These are phyloP conservation scores for Exobasidium cylindrosporum DNA, from an alignment of 1,284 basidiomycete species.

Conservation along the genomic window DNA sequence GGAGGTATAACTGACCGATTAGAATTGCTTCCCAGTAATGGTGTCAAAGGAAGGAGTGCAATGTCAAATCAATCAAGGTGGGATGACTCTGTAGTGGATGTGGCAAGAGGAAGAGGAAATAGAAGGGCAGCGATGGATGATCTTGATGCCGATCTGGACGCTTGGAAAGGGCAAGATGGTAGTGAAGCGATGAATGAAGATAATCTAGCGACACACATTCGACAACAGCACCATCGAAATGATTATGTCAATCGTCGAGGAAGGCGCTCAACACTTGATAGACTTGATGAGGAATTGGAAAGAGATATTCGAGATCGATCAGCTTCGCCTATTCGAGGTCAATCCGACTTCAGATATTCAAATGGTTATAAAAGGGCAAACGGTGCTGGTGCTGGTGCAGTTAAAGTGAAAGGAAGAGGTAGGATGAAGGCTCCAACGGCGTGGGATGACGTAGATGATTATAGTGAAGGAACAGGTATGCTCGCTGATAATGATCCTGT, in stretches of 20 bases:
- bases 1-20: slow-evolving; percentile 28
- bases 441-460: slow-evolving; percentile 1
- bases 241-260: slow-evolving; percentile 9
- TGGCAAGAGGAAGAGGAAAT: slow-evolving; percentile 8
- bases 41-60: slow-evolving; percentile 16
- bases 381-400: neutral
- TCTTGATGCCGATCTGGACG: slow-evolving; percentile 25
- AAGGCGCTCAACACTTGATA: slow-evolving; percentile 13
- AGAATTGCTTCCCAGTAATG: slow-evolving; percentile 28
- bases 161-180: slow-evolving; percentile 21
- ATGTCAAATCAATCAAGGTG: neutral
- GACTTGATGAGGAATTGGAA: slow-evolving; percentile 31
- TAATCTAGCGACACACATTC: slow-evolving; percentile 15
- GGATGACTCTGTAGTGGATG: slow-evolving; percentile 6
- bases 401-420: slow-evolving; percentile 6
- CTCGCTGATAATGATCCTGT: no score
- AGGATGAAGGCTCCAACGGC: neutral
- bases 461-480: neutral
- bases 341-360: slow-evolving; percentile 11
- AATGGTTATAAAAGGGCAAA: neutral
- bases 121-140: slow-evolving; percentile 22
- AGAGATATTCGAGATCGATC: slow-evolving; percentile 22
- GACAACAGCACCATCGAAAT: neutral
- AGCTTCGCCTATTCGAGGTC: slow-evolving; percentile 24
- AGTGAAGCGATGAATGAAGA: slow-evolving; percentile 13